A percentile compares a stretch with the other conserved stretches of the same genome.
Conservation (phyloP, 2,329 filamentous ascomycete species). For the Apiospora malaysiana region DNA sequence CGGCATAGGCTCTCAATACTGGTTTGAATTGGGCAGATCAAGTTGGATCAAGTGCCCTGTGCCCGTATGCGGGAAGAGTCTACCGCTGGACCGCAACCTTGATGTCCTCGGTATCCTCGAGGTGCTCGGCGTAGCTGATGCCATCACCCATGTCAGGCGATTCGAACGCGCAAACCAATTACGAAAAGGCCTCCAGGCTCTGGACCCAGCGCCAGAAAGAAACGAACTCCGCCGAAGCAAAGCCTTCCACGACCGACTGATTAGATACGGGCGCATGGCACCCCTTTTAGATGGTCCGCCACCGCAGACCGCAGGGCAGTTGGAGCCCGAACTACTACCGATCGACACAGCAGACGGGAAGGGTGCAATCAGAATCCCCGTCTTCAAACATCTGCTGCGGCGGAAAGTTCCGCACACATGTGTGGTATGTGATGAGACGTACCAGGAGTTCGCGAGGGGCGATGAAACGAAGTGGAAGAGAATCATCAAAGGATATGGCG, state of each 20-base stretch:
- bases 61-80: slow-evolving; percentile 22
- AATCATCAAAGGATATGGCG: slow-evolving; percentile 23
- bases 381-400: slow-evolving; percentile 24
- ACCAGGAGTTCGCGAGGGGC: slow-evolving; percentile 22
- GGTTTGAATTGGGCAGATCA: slow-evolving; percentile 23
- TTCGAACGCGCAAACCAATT: slow-evolving; percentile 22
- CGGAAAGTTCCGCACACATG: slow-evolving; percentile 20
- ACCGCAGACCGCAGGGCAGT: neutral
- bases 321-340: slow-evolving; percentile 1
- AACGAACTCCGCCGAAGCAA: slow-evolving; percentile 24
- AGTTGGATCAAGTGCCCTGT: slow-evolving; percentile 27
- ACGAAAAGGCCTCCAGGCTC: slow-evolving; percentile 20
- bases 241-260: slow-evolving; percentile 24
- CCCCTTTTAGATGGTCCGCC: slow-evolving; percentile 20
- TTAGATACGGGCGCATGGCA: slow-evolving; percentile 23
- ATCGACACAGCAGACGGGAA: slow-evolving; percentile 23
- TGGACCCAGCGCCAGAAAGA: slow-evolving; percentile 20
- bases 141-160: slow-evolving; percentile 2
- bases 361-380: slow-evolving; percentile 20
- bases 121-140: slow-evolving; percentile 17
- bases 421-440: slow-evolving; percentile 26
- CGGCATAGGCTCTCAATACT: slow-evolving; percentile 24
- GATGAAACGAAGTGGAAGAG: slow-evolving; percentile 20
- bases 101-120: slow-evolving; percentile 22
- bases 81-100: slow-evolving; percentile 21